Evolutionary conservation across 176 grass and related monocot species (phyloP).

Genomic region (Bromus sterilis): DNA sequence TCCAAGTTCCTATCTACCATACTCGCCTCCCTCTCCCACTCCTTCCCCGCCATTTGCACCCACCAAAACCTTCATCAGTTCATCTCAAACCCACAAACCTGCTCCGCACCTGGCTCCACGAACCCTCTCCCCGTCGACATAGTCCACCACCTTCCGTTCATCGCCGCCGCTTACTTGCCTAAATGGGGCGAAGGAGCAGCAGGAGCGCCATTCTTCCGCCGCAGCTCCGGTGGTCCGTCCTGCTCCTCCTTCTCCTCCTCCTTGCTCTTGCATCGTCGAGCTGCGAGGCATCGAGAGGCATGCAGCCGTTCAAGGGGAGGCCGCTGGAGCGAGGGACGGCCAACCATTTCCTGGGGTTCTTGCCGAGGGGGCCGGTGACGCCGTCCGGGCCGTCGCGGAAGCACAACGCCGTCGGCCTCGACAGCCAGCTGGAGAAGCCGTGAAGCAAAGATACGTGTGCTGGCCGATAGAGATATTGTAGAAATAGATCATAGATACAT

Average conservation of each 20-base stretch:
- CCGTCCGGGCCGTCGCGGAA: slow-evolving; percentile 65
- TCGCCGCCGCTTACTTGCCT: background rate
- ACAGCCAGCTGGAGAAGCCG: slow-evolving; percentile 28
- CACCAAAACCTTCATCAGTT: background rate
- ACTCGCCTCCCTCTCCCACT: background rate
- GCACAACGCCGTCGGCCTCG: slow-evolving; percentile 80
- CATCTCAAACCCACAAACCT: slow-evolving; percentile 1
- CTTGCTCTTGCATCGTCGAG: background rate
- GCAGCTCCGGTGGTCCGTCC: slow-evolving; percentile 7
- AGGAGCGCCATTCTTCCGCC: background rate
- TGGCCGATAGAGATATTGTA: background rate
- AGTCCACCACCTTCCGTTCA: background rate
- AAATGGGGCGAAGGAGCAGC: slow-evolving; percentile 8
- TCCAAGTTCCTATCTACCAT: background rate
- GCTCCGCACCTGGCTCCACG: background rate
- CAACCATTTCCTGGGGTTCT: slow-evolving; percentile 51
- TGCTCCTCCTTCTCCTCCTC: slow-evolving; percentile 30
- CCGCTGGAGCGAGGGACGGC: slow-evolving; percentile 35
- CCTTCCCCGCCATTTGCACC: slow-evolving; percentile 8
- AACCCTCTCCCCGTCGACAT: background rate
- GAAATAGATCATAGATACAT: background rate
- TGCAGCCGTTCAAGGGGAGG: slow-evolving; percentile 45
- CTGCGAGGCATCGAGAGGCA: slow-evolving; percentile 60
- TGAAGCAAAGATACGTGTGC: background rate
- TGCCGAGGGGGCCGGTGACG: slow-evolving; percentile 52